Percentiles rank a stretch among this genome's conserved stretches.
phyloP scores from a whole-genome alignment of 495 filamentous ascomycete species.

The Hypoxylon crocopeplum region DNA sequence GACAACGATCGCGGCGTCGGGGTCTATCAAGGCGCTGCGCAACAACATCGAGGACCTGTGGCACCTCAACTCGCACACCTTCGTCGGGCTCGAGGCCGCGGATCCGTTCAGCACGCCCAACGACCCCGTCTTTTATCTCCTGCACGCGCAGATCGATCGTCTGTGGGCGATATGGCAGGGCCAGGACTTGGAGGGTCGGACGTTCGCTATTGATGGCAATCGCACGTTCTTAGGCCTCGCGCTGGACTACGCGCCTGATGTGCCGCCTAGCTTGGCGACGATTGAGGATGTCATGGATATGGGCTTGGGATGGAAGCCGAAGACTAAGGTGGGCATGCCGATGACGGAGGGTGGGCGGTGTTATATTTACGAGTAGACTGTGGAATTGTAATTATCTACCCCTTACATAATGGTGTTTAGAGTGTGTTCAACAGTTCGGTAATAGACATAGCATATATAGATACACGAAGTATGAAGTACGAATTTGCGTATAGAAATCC shows the following conservation, averaged over 20 bases:
- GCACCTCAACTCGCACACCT: constrained; percentile 35
- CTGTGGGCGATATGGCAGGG: constrained; percentile 73
- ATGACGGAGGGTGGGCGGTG: constrained; percentile 27
- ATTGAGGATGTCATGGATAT: constrained; percentile 37
- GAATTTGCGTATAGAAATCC: no score
- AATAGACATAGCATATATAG: no score
- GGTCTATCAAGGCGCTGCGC: constrained; percentile 18
- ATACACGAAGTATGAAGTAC: no score
- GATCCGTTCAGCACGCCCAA: constrained; percentile 64
- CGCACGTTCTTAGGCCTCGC: constrained; percentile 32
- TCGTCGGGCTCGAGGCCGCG: constrained; percentile 31
- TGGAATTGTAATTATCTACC: neutral
- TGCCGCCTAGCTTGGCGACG: constrained; percentile 33
- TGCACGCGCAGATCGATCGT: constrained; percentile 71
- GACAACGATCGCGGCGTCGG: constrained; percentile 24
- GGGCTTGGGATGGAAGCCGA: constrained; percentile 26
- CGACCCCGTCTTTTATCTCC: constrained; percentile 70
- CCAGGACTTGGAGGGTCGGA: constrained; percentile 33
- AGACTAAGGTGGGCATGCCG: constrained; percentile 31
- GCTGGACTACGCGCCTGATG: constrained; percentile 20
- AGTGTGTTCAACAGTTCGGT: no score
- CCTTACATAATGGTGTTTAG: no score
- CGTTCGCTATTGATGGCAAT: constrained; percentile 31
- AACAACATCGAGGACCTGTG: constrained; percentile 20
- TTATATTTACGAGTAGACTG: constrained; percentile 28